Evolutionary conservation across 176 grass and related monocot species (phyloP).

Genomic region (Cenchrus fungigraminus): DNA sequence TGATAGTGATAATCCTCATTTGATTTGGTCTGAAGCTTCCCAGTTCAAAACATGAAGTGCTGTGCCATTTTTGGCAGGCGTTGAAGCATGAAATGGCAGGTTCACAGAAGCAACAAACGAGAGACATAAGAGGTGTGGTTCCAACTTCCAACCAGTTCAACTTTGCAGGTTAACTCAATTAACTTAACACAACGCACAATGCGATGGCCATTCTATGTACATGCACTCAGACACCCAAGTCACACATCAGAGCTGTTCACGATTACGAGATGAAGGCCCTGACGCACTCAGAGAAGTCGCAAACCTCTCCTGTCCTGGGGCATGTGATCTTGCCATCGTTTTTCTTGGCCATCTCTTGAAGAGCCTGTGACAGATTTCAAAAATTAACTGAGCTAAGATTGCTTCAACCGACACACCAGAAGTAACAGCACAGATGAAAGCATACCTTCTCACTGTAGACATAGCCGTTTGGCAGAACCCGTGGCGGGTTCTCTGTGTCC

Average conservation of each 20-base stretch:
- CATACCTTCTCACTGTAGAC: conserved; percentile 93
- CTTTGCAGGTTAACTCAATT: conserved; percentile 39
- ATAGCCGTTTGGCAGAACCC: conserved; percentile 88
- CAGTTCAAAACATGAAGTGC: neutral
- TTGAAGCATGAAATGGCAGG: neutral
- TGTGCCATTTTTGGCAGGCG: neutral
- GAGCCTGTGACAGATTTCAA: conserved; percentile 50
- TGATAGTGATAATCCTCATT: neutral
- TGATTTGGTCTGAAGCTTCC: neutral
- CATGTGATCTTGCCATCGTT: conserved; percentile 84
- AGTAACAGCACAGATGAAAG: neutral
- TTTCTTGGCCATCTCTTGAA: conserved; percentile 92
- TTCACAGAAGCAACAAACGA: neutral
- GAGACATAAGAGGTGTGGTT: neutral
- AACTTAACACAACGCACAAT: conserved; percentile 34
- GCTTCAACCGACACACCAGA: neutral
- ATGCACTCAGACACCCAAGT: conserved; percentile 28
- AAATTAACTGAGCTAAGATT: neutral
- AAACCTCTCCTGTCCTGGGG: conserved; percentile 71
- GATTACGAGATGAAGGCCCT: conserved; percentile 84
- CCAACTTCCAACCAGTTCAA: conserved; percentile 11
- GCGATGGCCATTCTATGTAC: conserved; percentile 47
- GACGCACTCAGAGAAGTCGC: conserved; percentile 71
- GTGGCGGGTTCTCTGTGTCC: conserved; percentile 95
- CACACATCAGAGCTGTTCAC: neutral